phyloP scores from a whole-genome alignment of 805 yeast species.

The Myxozyma sirexii region DNA sequence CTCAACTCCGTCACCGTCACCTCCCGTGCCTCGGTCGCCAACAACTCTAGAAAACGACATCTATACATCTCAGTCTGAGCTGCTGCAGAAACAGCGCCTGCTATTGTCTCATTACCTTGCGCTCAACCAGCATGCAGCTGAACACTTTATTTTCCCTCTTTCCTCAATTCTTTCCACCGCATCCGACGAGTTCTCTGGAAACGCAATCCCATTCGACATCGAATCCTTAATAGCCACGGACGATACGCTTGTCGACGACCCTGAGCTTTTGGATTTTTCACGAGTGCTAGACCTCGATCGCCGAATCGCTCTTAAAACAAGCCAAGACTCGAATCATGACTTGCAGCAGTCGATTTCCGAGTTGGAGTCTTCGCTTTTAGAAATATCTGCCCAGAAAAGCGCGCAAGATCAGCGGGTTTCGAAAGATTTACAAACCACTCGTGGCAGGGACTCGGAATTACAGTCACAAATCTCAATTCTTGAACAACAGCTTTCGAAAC shows the following conservation, averaged over 20 bases:
- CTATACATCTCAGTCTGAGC: conserved; percentile 3
- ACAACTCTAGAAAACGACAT: background rate
- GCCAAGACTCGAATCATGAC: background rate
- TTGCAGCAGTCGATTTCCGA: conserved; percentile 14
- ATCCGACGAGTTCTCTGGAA: background rate
- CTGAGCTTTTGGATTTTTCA: background rate
- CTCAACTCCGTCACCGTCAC: background rate
- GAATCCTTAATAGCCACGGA: conserved; percentile 3
- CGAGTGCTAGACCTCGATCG: background rate
- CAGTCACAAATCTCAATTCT: background rate
- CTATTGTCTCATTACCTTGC: conserved; percentile 12
- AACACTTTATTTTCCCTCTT: conserved; percentile 20
- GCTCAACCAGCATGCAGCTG: conserved; percentile 7
- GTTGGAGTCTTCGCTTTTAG: conserved; percentile 15
- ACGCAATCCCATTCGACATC: conserved; percentile 1
- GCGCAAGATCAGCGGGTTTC: background rate
- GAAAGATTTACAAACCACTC: background rate
- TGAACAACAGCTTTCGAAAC: background rate
- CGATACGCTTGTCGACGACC: background rate
- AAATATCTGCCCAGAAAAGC: conserved; percentile 14
- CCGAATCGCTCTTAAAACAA: background rate
- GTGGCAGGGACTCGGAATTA: background rate
- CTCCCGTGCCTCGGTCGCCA: background rate
- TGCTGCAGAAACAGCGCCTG: conserved; percentile 4
- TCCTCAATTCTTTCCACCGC: background rate